phyloP scores from a whole-genome alignment of 2,329 filamentous ascomycete genomes.

The Conoideocrella luteorostrata region DNA sequence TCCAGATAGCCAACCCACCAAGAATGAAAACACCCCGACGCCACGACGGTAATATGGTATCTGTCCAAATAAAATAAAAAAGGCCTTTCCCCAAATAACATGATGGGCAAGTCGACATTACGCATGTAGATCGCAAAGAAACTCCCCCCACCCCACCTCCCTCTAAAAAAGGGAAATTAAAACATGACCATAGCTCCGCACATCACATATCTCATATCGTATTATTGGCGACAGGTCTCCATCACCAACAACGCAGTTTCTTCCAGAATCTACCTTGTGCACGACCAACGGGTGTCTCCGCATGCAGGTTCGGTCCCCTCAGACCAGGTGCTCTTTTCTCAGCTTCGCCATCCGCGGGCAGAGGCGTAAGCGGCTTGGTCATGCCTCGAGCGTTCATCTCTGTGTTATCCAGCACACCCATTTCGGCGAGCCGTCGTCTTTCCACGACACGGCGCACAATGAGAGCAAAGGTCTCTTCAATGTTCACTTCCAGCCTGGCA shows the following conservation, averaged over 20 bases:
- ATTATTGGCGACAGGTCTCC: background rate
- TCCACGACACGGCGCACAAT: slow-evolving; percentile 58
- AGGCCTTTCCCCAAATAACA: background rate
- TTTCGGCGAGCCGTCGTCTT: slow-evolving; percentile 43
- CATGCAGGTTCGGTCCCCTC: slow-evolving; percentile 35
- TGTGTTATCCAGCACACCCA: slow-evolving; percentile 35
- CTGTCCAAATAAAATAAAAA: slow-evolving; percentile 4
- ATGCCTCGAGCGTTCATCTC: slow-evolving; percentile 44
- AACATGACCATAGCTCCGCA: background rate
- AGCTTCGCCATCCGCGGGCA: slow-evolving; percentile 32
- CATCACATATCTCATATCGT: background rate
- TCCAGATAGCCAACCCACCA: background rate
- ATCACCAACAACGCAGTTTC: slow-evolving; percentile 51
- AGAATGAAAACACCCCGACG: background rate
- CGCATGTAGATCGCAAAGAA: too few relatives aligned
- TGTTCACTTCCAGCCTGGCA: slow-evolving; percentile 76
- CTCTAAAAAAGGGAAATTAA: background rate
- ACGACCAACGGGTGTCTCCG: slow-evolving; percentile 36
- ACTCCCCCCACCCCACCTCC: too few relatives aligned
- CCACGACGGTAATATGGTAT: slow-evolving; percentile 12
- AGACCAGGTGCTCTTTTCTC: slow-evolving; percentile 43
- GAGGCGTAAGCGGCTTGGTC: slow-evolving; percentile 52
- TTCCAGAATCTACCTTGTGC: slow-evolving; percentile 46
- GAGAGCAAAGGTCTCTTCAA: slow-evolving; percentile 80
- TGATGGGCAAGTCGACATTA: too few relatives aligned